Conservation (phyloP, 768 basidiomycete genomes). For the Tricholoma saponaceum region DNA sequence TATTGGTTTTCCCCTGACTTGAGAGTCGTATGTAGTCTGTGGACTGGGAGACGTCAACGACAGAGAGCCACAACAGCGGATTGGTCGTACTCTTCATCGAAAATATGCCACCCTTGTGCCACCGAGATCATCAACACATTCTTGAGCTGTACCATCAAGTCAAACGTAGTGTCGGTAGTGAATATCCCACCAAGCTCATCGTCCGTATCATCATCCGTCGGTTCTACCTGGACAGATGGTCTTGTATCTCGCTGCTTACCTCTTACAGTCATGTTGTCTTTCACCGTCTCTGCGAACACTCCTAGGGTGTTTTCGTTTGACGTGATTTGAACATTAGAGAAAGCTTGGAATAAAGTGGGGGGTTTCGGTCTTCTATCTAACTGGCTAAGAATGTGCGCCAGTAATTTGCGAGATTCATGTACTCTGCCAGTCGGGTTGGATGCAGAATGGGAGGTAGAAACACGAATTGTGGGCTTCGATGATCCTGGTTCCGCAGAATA, state of each 20-base stretch:
- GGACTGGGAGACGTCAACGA: slow-evolving; percentile 10
- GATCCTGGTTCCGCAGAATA: background rate
- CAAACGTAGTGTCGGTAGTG: slow-evolving; percentile 63
- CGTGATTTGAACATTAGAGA: slow-evolving; percentile 24
- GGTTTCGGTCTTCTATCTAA: slow-evolving; percentile 56
- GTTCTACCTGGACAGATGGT: slow-evolving; percentile 9
- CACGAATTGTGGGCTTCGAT: slow-evolving; percentile 4
- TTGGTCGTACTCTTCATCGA: slow-evolving; percentile 45
- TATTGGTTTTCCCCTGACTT: slow-evolving; percentile 23
- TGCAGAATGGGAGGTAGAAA: slow-evolving; percentile 26
- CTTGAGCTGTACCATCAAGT: slow-evolving; percentile 58
- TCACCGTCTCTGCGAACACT: slow-evolving; percentile 40
- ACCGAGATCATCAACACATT: slow-evolving; percentile 55
- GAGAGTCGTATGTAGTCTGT: slow-evolving; percentile 13
- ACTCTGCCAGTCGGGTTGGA: slow-evolving; percentile 12
- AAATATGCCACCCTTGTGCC: slow-evolving; percentile 58
- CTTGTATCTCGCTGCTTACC: slow-evolving; percentile 20
- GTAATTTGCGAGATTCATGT: slow-evolving; percentile 65
- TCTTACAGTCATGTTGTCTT: slow-evolving; percentile 37
- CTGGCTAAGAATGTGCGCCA: slow-evolving; percentile 60
- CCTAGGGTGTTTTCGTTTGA: slow-evolving; percentile 31
- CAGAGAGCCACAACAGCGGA: background rate
- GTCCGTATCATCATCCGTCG: slow-evolving; percentile 42
- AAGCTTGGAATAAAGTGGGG: slow-evolving; percentile 44
- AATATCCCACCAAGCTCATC: slow-evolving; percentile 43